Conservation (phyloP, 768 basidiomycete species). For the Amanita polypyramis region DNA sequence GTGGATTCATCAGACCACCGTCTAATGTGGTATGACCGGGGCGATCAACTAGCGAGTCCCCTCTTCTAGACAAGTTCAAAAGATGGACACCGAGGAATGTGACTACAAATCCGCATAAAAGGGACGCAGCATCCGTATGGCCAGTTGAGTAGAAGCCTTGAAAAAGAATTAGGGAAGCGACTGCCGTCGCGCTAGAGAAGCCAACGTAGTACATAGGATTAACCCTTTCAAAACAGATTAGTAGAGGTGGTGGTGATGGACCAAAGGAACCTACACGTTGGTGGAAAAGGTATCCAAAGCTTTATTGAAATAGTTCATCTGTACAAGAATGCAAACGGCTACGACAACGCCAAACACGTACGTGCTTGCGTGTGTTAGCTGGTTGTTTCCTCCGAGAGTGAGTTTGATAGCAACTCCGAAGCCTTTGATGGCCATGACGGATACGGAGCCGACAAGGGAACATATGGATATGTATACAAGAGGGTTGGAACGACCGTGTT, state of each 20-base stretch:
- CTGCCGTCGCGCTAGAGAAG: constrained; percentile 87
- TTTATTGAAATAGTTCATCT: constrained; percentile 98
- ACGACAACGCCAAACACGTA: constrained; percentile 88
- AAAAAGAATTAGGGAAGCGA: constrained; percentile 94
- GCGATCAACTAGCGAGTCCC: constrained; percentile 28
- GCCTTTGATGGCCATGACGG: constrained; percentile 99
- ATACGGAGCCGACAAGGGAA: constrained; percentile 89
- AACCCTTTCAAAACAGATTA: constrained; percentile 40
- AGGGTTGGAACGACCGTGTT: constrained; percentile 80
- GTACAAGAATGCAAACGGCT: constrained; percentile 74
- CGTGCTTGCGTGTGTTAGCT: constrained; percentile 91
- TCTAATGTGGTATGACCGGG: constrained; percentile 47
- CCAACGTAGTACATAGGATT: constrained; percentile 98
- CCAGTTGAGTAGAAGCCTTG: constrained; percentile 92
- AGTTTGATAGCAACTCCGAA: constrained; percentile 96
- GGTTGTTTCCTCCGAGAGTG: constrained; percentile 87
- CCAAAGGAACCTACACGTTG: constrained; percentile 66
- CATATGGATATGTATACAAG: constrained; percentile 94
- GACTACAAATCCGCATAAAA: constrained; percentile 82
- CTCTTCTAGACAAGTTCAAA: constrained; percentile 67
- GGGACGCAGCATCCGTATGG: constrained; percentile 72
- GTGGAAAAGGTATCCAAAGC: constrained; percentile 95
- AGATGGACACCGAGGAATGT: constrained; percentile 98
- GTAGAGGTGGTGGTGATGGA: neutral
- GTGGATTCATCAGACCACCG: constrained; percentile 62